Evolutionary conservation across 2,329 filamentous ascomycete genomes (phyloP), one percentile per base, ranked within the genome.

Genomic region (Phialophora tarda): DNA sequence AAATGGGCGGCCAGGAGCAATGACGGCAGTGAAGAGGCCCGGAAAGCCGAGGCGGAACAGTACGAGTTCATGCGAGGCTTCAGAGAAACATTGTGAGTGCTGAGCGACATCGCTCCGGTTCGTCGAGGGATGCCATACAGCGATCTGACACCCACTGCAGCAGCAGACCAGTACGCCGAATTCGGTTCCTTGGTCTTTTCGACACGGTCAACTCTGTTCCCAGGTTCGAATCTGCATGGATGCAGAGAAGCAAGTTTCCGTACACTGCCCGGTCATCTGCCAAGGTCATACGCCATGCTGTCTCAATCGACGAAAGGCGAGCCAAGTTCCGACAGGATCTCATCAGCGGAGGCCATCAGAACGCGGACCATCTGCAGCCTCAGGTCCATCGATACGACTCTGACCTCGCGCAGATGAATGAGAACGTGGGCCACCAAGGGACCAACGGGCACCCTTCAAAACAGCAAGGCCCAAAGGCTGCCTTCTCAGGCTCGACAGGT

Each of bases 161-260:
- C 55, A 64, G 88, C 50, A 82, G 91, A 0, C 91, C 91, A 0
- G 89, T 93, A 1, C 84, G 88, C 11, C 84, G 89, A 0, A 92
- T 94, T 67, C 84, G 85, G 1, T 93, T 94, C 71, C 81, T 95
- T 1, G 91, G 91, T 0, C 82, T 95, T 0, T 95, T 94, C 69
- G 91, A 94, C 72, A 93, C 90, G 0, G 91, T 94, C 69, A 93
- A 93, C 73, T 91, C 88, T 14, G 90, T 93, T 0, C 90, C 91
- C 0, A 83, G 85, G 2, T 95, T 95, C 66, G 91, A 95, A 77
- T 86, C 82, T 54, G 84, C 82, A 5, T 83, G 79, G 79, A 93
- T 94, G 89, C 86, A 91, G 74, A 85, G 91, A 44, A 91, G 85
- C 74, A 92, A 89, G 74, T 92, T 92, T 50, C 90, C 90, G 14